These are phyloP conservation scores for Huntiella bhutanensis DNA, from an alignment of 2,329 filamentous ascomycete genomes.

Conservation along the genomic window DNA sequence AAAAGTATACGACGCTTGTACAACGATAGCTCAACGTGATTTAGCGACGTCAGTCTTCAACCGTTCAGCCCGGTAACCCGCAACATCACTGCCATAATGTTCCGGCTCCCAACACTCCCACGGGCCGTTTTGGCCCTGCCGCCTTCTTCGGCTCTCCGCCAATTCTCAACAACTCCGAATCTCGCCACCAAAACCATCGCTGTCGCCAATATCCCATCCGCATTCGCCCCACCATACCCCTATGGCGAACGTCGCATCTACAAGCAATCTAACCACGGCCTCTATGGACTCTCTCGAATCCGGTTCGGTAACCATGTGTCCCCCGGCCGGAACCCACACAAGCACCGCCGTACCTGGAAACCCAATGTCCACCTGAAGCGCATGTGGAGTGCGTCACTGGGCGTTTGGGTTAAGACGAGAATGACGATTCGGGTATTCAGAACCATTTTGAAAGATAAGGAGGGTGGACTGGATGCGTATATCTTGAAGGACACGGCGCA, in stretches of 20 bases:
- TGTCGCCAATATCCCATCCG: slow-evolving; percentile 25
- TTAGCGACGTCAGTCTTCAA: background rate
- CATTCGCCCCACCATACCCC: slow-evolving; percentile 47
- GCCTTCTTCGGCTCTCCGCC: background rate
- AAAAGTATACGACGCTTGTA: background rate
- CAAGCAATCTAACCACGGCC: slow-evolving; percentile 62
- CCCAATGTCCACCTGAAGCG: slow-evolving; percentile 55
- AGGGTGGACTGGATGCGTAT: slow-evolving; percentile 82
- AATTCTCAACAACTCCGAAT: slow-evolving; percentile 21
- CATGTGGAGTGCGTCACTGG: slow-evolving; percentile 45
- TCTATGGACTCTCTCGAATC: slow-evolving; percentile 52
- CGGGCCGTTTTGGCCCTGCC: background rate
- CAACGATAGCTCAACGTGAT: background rate
- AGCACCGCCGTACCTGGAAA: slow-evolving; percentile 54
- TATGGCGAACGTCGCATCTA: slow-evolving; percentile 51
- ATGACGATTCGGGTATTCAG: slow-evolving; percentile 51
- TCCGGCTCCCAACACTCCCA: background rate
- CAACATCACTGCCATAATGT: background rate
- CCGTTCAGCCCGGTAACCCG: background rate
- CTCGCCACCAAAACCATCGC: slow-evolving; percentile 22
- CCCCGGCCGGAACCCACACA: slow-evolving; percentile 45
- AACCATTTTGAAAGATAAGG: slow-evolving; percentile 49
- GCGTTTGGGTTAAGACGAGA: slow-evolving; percentile 44
- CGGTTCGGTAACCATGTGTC: slow-evolving; percentile 68
- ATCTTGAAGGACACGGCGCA: slow-evolving; percentile 60